Evolutionary conservation across 352 stramenopile species (phyloP), one percentile per base, ranked within the genome.

Genomic region (Phytopythium litorale): DNA sequence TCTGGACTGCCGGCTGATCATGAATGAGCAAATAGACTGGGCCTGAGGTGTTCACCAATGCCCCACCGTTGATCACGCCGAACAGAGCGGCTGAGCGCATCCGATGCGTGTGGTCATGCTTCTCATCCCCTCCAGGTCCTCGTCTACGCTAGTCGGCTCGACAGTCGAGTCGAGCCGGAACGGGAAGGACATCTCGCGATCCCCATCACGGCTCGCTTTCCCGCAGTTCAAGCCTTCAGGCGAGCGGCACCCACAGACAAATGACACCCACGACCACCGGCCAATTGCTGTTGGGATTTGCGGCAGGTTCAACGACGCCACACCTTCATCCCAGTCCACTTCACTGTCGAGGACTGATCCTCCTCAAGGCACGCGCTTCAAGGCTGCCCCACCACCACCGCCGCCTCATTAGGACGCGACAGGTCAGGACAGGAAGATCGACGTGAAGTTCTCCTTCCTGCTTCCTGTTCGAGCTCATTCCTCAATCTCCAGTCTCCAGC

Each of bases 1-100:
- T 93, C 45, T 93, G 84, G 84, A 89, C 81, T n/a, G 63, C 75
- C 21, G 55, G 33, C 3, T 60, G 40, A 71, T 65, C 18, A 25
- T 9, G 7, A 49, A 25, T 7, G 42, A 49, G 11, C 11, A 21
- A 25, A 49, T 32, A 32, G 28, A 32, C 28, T 32, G 28, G 28
- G 28, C 28, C 3, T 4, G 28, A 32, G 28, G 28, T 32, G 28
- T 32, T 32, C 28, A 32, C 3, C 28, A 32, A 32, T 32, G 28
- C 28, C 28, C 7, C 35, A 40, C 16, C 35, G 5, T 40, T 15
- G 35, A 40, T 15, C 28, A 32, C 28, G 28, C 12, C 35, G 35
- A 40, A 40, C 35, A 9, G 12, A 40, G 35, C 9, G 35, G 35
- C 35, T 40, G 35, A 40, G 35, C 8, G 35, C 35, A 40, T 40